These are phyloP conservation scores for Setaria italica DNA, from an alignment of 202 grass and related monocot species.

Conservation along the genomic window DNA sequence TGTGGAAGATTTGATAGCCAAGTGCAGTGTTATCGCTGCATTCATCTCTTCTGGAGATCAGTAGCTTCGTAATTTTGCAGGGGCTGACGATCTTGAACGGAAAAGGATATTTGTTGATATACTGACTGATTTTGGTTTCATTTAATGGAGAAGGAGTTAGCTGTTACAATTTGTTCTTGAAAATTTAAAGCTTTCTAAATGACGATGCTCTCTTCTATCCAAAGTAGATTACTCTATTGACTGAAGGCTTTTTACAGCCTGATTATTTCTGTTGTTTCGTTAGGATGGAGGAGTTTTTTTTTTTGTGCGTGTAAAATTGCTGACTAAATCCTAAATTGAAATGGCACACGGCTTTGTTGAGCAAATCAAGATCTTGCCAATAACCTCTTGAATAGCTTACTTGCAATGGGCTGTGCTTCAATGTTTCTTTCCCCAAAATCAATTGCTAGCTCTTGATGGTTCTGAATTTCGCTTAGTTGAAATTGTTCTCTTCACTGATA, in stretches of 20 bases:
- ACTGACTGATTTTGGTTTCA: no score
- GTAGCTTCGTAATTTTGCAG: not conserved
- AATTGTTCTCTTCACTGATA: constrained; percentile 32
- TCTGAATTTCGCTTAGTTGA: not conserved
- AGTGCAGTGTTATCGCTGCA: not conserved
- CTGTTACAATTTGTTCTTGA: no score
- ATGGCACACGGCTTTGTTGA: not conserved
- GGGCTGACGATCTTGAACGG: no score
- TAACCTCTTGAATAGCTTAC: constrained; percentile 10
- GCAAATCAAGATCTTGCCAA: constrained; percentile 15
- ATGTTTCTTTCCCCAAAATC: constrained; percentile 12
- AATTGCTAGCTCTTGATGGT: constrained; percentile 17
- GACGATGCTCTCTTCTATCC: no score
- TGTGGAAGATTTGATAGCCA: constrained; percentile 26
- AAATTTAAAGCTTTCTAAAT: no score
- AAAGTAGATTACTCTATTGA: no score
- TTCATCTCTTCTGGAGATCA: constrained; percentile 10
- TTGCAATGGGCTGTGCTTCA: not conserved
- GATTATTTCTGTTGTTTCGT: no score
- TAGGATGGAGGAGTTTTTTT: no score
- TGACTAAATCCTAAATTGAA: not conserved
- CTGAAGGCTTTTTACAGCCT: no score
- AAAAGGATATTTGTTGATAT: no score
- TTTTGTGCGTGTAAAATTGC: no score
- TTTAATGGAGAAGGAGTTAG: no score